Percentiles rank a stretch among this genome's conserved stretches.
Evolutionary conservation across 2,329 filamentous ascomycete species (phyloP).

Genomic region (Diaporthe citriasiana): DNA sequence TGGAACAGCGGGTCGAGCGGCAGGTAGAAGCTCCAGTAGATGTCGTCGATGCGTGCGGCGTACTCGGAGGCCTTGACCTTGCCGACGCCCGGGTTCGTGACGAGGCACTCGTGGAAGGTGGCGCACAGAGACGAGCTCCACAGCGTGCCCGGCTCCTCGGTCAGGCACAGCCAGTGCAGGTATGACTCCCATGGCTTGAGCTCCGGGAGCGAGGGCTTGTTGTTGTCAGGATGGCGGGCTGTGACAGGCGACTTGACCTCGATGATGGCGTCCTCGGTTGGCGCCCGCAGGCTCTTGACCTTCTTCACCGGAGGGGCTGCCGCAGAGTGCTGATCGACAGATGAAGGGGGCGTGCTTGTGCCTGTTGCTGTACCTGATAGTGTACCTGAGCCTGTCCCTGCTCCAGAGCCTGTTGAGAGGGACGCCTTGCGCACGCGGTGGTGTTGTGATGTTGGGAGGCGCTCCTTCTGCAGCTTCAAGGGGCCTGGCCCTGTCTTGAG

Average conservation of each 20-base stretch:
- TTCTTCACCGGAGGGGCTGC: not conserved
- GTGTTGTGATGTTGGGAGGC: constrained; percentile 38
- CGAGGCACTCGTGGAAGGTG: constrained; percentile 39
- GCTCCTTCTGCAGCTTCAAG: constrained; percentile 34
- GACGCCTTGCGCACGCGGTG: constrained; percentile 40
- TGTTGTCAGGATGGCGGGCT: not conserved
- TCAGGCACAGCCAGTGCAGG: constrained; percentile 40
- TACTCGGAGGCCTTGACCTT: constrained; percentile 33
- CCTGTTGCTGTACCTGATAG: not conserved
- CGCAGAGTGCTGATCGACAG: not conserved
- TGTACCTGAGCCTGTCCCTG: not conserved
- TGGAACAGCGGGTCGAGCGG: constrained; percentile 37
- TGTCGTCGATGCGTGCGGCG: constrained; percentile 41
- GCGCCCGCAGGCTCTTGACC: not conserved
- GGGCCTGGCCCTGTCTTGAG: constrained; percentile 33
- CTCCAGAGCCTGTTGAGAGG: constrained; percentile 21
- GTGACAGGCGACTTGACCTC: constrained; percentile 29
- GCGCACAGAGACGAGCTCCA: constrained; percentile 40
- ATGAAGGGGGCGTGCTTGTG: constrained; percentile 22
- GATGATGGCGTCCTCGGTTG: constrained; percentile 35
- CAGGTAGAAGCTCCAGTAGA: constrained; percentile 44
- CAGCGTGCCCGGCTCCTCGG: constrained; percentile 40
- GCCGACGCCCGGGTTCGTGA: not conserved
- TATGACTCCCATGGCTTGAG: constrained; percentile 41
- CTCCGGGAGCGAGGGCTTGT: constrained; percentile 17